Evolutionary conservation across 495 filamentous ascomycete genomes (phyloP), one percentile per base, ranked within the genome.

Genomic region (Aspergillus coremiiformis): DNA sequence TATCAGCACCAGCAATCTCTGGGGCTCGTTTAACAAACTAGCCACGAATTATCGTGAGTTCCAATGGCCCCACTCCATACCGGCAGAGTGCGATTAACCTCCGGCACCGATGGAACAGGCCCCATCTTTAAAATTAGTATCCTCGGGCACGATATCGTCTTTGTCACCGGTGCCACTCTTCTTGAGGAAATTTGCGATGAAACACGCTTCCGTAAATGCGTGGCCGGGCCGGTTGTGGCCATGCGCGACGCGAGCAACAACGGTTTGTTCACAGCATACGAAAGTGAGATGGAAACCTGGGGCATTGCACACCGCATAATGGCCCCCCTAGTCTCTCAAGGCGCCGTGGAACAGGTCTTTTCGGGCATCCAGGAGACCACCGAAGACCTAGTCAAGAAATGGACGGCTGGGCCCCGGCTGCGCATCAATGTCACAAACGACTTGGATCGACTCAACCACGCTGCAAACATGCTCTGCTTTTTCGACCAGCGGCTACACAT

Each of bases 171-270:
- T 49, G 78, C 80, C 37, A 77, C 73, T 17, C 69, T 90, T 5
- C 62, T 86, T 11, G 72, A 87, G 43, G 87, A 90, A 63, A 64
- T 86, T 27, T 89, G 82, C 64, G 83, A 92, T 60, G 81, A 88
- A 66, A 81, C 67, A 23, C 72, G 82, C 37, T 93, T 90, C 64
- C 62, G 75, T 19, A 92, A 92, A 65, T 72, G 68, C 53, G 74
- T 87, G 6, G 66, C 66, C 5, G 77, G 74, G 1, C 67, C 81
- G 17, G 74, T 90, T 22, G 49, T 71, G 19, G 74, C 87, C 61
- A 75, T 89, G 49, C 67, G 85, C 54, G 70, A 79, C 52, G 79
- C 79, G 17, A 79, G 84, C 2, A 73, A 81, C 51, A 80, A 86
- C 68, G 84, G 85, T 41, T 73, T 90, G n/a, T 92, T 91, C 68